Conservation (phyloP, 331 rosid genomes). For the Quercus phellos region DNA sequence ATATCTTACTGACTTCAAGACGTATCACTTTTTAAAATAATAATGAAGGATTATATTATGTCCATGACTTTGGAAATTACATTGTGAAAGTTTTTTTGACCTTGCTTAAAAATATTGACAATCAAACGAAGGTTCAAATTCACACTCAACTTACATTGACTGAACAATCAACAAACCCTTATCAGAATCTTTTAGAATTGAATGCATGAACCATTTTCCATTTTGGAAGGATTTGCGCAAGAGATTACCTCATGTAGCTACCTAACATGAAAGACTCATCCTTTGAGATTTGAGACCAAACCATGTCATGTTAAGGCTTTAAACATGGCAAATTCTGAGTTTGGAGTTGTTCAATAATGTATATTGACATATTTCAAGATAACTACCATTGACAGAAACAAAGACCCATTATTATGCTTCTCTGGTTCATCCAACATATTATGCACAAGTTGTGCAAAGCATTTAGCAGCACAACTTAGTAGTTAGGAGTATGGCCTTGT, state of each 20-base stretch:
- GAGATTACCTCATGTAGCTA: conserved; percentile 18
- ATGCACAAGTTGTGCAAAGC: neutral
- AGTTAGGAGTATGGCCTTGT: neutral
- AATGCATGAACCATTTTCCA: neutral
- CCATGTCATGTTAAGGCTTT: neutral
- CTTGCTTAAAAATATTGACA: neutral
- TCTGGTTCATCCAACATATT: neutral
- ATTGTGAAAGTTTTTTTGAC: neutral
- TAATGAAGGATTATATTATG: neutral
- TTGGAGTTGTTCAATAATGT: neutral
- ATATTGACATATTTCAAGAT: neutral
- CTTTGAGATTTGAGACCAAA: neutral
- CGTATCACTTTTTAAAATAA: neutral
- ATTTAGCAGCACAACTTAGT: neutral
- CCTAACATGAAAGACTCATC: conserved; percentile 17
- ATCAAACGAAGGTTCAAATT: neutral
- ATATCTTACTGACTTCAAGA: neutral
- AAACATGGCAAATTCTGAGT: neutral
- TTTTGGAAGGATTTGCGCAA: conserved; percentile 6
- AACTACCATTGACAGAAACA: conserved; percentile 5
- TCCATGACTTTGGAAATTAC: neutral
- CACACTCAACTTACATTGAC: conserved; percentile 21
- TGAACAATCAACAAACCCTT: neutral
- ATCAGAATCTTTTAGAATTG: conserved; percentile 3
- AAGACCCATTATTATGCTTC: conserved; percentile 16